phyloP scores from a whole-genome alignment of 2,329 filamentous ascomycete species.

The Colletotrichum sansevieriae region DNA sequence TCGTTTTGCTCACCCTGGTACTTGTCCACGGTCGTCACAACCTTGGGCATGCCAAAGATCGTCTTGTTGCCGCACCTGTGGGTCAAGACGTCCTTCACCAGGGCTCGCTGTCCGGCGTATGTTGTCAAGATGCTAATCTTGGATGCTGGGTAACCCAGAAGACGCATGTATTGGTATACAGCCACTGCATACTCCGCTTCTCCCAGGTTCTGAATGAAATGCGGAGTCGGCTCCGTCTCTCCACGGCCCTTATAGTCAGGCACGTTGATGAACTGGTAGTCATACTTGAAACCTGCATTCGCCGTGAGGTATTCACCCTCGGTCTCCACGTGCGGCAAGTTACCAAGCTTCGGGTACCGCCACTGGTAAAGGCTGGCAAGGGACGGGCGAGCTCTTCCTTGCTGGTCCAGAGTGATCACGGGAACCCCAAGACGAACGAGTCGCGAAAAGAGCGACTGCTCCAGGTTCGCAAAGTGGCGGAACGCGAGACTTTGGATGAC shows the following conservation, averaged over 20 bases:
- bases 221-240: slow-evolving; percentile 89
- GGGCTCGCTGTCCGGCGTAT: slow-evolving; percentile 90
- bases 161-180: slow-evolving; percentile 95
- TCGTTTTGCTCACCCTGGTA: slow-evolving; percentile 99
- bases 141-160: slow-evolving; percentile 88
- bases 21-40: slow-evolving; percentile 96
- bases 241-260: slow-evolving; percentile 91
- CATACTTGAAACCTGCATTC: slow-evolving; percentile 92
- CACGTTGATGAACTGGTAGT: slow-evolving; percentile 97
- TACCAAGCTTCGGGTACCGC: slow-evolving; percentile 86
- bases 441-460: slow-evolving; percentile 94
- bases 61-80: slow-evolving; percentile 87
- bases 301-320: slow-evolving; percentile 80
- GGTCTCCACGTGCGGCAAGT: slow-evolving; percentile 80
- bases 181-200: slow-evolving; percentile 98
- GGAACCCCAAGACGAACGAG: slow-evolving; percentile 94
- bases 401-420: slow-evolving; percentile 88
- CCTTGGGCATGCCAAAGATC: slow-evolving; percentile 89
- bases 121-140: slow-evolving; percentile 92
- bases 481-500: slow-evolving; percentile 96
- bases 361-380: slow-evolving; percentile 93
- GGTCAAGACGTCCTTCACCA: slow-evolving; percentile 87
- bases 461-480: slow-evolving; percentile 93
- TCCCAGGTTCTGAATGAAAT: slow-evolving; percentile 96
- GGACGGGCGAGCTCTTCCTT: slow-evolving; percentile 88